phyloP scores from a whole-genome alignment of 2,329 filamentous ascomycete species.

The Uncinocarpus reesii region DNA sequence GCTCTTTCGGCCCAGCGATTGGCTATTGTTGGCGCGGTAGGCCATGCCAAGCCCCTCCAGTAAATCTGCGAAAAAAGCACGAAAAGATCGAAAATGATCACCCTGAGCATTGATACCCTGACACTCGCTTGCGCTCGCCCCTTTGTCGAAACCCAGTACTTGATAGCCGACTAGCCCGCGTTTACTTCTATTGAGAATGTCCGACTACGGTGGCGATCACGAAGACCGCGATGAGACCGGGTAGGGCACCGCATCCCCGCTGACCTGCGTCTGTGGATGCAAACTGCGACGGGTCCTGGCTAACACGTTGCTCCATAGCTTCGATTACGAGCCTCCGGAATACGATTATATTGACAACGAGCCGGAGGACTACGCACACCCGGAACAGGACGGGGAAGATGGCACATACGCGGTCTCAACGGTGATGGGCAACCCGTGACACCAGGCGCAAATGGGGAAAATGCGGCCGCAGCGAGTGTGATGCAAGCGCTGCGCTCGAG shows the following conservation, averaged over 20 bases:
- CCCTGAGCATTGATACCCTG: background rate
- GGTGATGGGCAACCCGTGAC: constrained; percentile 41
- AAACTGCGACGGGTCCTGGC: background rate
- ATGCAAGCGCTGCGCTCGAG: constrained; percentile 38
- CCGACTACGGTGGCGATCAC: constrained; percentile 59
- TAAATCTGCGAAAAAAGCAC: constrained; percentile 13
- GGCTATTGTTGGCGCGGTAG: background rate
- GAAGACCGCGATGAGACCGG: constrained; percentile 51
- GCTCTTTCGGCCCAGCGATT: background rate
- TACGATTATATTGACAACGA: constrained; percentile 58
- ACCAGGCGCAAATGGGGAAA: constrained; percentile 32
- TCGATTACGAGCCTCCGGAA: constrained; percentile 50
- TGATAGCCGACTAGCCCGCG: no score
- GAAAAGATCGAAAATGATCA: background rate
- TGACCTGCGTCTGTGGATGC: background rate
- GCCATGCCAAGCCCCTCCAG: constrained; percentile 6
- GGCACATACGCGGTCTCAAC: constrained; percentile 45
- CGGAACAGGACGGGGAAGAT: constrained; percentile 45
- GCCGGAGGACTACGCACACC: constrained; percentile 47
- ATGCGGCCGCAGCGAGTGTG: constrained; percentile 38
- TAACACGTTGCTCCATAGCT: constrained; percentile 21
- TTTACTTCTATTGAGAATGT: constrained; percentile 44
- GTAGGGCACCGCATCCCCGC: constrained; percentile 35
- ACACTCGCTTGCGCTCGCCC: constrained; percentile 7
- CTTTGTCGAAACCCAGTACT: no score